Base-by-base conservation (phyloP, 75 land plant genomes). In the Cupressus sempervirens region DNA sequence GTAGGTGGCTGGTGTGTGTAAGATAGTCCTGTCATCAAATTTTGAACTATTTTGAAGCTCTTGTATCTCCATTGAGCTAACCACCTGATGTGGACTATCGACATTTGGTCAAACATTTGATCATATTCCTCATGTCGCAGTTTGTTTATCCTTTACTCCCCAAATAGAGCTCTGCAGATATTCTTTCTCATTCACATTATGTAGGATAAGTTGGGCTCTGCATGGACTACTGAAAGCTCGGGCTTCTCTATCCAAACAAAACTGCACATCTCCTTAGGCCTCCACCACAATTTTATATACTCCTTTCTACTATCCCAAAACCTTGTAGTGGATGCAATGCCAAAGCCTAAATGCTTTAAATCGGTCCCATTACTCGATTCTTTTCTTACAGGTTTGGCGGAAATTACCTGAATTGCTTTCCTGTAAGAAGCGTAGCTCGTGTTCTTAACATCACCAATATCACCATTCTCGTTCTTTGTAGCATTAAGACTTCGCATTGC, bases 281-380 rank as follows among this genome's bases (percentile, higher is more conserved):
- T 87, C 93, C 93, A 94, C 96, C 96, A 94, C 36, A 88, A 74
- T 88, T 90, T 90, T 67, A 91, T 84, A 84, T 93, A 94, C 82
- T 89, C 88, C 53, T 91, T 88, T n/a, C 96, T 83, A 83, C 80
- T 85, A 20, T 89, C 86, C 96, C 96, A 94, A 29, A 89, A 72
- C 70, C 84, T 81, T 5, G 96, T 82, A 10, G 96, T 91, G 30
- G 92, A 91, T 30, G 93, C 95, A 20, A 94, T 91, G 73, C 92
- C 93, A 86, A 94, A 94, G 48, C 90, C 96, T 18, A 94, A 85
- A 80, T 94, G 91, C 77, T 82, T 81, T 34, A 90, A 75, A 29
- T 83, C 84, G 0, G 91, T 90, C 38, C 30, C 81, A 20, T 7
- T 79, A 18, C 81, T 36, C 29, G 36, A 4, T 30, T 1, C 16